These are phyloP conservation scores for Phyllosticta ampelicida DNA, from an alignment of 2,329 filamentous ascomycete genomes.

Conservation along the genomic window DNA sequence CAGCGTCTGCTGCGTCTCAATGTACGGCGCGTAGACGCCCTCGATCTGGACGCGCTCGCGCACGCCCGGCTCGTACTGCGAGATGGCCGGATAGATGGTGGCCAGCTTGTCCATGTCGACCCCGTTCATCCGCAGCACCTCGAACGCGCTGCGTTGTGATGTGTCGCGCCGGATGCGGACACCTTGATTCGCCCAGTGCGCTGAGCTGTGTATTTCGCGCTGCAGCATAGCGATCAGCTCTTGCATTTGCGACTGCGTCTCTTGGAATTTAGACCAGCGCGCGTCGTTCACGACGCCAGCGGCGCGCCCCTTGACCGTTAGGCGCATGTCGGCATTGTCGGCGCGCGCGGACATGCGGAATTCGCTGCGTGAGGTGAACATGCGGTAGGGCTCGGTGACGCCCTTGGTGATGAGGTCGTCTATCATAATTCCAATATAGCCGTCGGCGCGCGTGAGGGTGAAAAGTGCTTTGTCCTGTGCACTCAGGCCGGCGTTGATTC, in stretches of 20 bases:
- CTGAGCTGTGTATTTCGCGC: conserved; percentile 46
- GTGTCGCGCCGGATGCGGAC: conserved; percentile 59
- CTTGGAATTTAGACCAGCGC: conserved; percentile 62
- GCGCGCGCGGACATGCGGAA: conserved; percentile 86
- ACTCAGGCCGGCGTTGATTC: conserved; percentile 84
- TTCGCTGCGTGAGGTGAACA: conserved; percentile 95
- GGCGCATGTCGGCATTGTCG: conserved; percentile 83
- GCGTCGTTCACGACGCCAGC: conserved; percentile 69
- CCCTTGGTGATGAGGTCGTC: conserved; percentile 96
- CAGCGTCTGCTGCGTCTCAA: conserved; percentile 57
- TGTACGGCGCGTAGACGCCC: conserved; percentile 77
- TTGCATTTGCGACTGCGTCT: conserved; percentile 56
- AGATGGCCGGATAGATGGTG: conserved; percentile 46
- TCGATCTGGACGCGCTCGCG: conserved; percentile 67
- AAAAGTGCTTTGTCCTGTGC: conserved; percentile 56
- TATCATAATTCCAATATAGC: conserved; percentile 98
- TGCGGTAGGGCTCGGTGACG: conserved; percentile 91
- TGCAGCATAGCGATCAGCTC: conserved; percentile 54
- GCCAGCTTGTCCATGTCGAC: conserved; percentile 49
- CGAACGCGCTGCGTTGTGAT: conserved; percentile 59
- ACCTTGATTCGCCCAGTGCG: conserved; percentile 58
- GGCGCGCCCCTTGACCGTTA: conserved; percentile 66
- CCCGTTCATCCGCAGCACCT: conserved; percentile 61
- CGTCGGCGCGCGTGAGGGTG: conserved; percentile 68
- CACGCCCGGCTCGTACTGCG: conserved; percentile 47